These are phyloP conservation scores for Blastobotrys illinoisensis DNA, from an alignment of 1,139 yeast genomes.

Conservation along the genomic window DNA sequence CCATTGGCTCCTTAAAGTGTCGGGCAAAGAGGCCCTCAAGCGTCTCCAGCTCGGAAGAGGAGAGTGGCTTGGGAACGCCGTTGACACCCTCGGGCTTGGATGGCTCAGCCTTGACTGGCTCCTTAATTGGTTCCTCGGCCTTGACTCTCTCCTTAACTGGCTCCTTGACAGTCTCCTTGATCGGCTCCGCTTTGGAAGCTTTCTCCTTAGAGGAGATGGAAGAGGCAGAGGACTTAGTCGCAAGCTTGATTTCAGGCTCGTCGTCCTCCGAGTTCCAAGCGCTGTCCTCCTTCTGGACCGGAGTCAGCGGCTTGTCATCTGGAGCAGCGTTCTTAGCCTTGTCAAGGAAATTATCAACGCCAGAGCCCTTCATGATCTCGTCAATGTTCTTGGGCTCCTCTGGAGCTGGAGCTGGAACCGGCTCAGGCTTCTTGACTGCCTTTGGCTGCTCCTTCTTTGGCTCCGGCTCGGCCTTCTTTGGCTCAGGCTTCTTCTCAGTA, in stretches of 20 bases:
- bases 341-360: constrained; percentile 45
- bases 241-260: constrained; percentile 11
- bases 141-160: constrained; percentile 8
- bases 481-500: constrained; percentile 8
- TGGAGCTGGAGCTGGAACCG: background rate
- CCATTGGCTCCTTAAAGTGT: background rate
- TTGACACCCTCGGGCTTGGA: background rate
- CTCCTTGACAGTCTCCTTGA: constrained; percentile 1
- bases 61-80: background rate
- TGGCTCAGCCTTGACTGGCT: background rate
- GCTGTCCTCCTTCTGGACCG: constrained; percentile 19
- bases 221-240: background rate
- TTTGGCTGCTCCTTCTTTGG: constrained; percentile 33
- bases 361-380: constrained; percentile 41
- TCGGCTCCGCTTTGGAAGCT: constrained; percentile 5
- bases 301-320: constrained; percentile 19
- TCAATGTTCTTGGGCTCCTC: constrained; percentile 33
- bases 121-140: constrained; percentile 4
- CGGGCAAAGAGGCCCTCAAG: background rate
- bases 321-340: constrained; percentile 44
- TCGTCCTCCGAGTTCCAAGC: constrained; percentile 28
- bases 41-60: background rate
- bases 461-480: constrained; percentile 11
- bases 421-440: constrained; percentile 19
- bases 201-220: background rate